Evolutionary conservation across 2,329 filamentous ascomycete species (phyloP).

Genomic region (Trichoderma sp.): DNA sequence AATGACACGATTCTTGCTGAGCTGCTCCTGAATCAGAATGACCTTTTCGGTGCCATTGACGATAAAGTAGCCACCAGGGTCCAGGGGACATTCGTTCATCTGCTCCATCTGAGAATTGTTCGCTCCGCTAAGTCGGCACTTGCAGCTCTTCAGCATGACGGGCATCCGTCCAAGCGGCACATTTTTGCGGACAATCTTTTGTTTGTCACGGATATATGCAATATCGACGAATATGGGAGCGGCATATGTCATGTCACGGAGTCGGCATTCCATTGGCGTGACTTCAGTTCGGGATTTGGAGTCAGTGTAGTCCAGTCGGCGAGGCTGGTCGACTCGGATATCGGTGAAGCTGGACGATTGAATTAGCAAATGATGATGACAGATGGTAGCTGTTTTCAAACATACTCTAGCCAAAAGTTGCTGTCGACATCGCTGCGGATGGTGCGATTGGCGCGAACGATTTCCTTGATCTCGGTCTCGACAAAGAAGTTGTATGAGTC

Average conservation of each 20-base stretch:
- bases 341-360: constrained; percentile 63
- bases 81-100: constrained; percentile 92
- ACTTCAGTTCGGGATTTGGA: constrained; percentile 69
- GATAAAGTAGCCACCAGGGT: constrained; percentile 97
- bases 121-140: constrained; percentile 81
- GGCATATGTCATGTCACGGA: constrained; percentile 97
- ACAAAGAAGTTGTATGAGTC: constrained; percentile 99
- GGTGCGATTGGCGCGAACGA: constrained; percentile 84
- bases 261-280: constrained; percentile 91
- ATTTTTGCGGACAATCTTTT: constrained; percentile 69
- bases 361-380: constrained; percentile 1
- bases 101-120: constrained; percentile 84
- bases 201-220: constrained; percentile 79
- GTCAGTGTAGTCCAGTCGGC: constrained; percentile 73
- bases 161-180: constrained; percentile 88
- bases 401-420: constrained; percentile 79
- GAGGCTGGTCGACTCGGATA: constrained; percentile 80
- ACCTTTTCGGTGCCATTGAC: constrained; percentile 98
- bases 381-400: constrained; percentile 22
- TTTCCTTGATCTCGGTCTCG: constrained; percentile 94
- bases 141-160: constrained; percentile 94
- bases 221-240: constrained; percentile 93
- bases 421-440: constrained; percentile 91
- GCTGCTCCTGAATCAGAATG: constrained; percentile 94
- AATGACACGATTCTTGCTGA: constrained; percentile 99